These are phyloP conservation scores for Lobosporangium transversale DNA, from an alignment of 192 early-diverging fungal genomes.

Conservation along the genomic window DNA sequence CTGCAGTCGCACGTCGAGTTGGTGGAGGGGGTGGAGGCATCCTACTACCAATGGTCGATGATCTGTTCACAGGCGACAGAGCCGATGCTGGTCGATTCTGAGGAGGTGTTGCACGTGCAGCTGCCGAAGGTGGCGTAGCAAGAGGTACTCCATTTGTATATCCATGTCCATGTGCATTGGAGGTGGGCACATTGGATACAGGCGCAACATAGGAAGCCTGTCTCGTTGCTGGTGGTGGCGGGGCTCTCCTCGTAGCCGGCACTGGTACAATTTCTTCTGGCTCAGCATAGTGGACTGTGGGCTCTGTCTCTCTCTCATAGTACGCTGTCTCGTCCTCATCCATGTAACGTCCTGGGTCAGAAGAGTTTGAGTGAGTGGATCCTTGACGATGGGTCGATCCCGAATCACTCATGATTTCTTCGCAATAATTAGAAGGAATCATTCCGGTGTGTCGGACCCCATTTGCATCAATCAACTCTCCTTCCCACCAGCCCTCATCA, in stretches of 20 bases:
- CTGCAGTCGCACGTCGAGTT: conserved; percentile 28
- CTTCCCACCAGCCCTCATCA: conserved; percentile 96
- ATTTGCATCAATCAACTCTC: conserved; percentile 75
- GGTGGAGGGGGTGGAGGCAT: conserved; percentile 53
- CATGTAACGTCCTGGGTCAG: conserved; percentile 39
- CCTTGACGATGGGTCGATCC: conserved; percentile 40
- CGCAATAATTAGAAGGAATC: conserved; percentile 94
- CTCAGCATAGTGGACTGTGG: conserved; percentile 39
- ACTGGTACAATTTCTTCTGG: conserved; percentile 31
- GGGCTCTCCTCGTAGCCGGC: conserved; percentile 28
- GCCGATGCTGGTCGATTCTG: conserved; percentile 23
- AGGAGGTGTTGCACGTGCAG: conserved; percentile 30
- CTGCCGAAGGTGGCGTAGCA: conserved; percentile 12
- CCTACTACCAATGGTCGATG: conserved; percentile 40
- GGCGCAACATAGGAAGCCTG: conserved; percentile 38
- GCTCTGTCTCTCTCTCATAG: conserved; percentile 44
- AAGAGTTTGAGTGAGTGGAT: conserved; percentile 29
- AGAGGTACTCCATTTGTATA: not conserved
- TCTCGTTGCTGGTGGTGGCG: conserved; percentile 46
- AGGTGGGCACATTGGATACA: conserved; percentile 2
- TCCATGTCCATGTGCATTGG: conserved; percentile 18
- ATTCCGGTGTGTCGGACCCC: conserved; percentile 77
- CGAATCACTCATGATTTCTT: conserved; percentile 59
- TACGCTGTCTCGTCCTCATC: conserved; percentile 54
- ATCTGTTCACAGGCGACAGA: conserved; percentile 7